These are phyloP conservation scores for Claviceps digitariae DNA, from an alignment of 2,329 filamentous ascomycete species.

Conservation along the genomic window DNA sequence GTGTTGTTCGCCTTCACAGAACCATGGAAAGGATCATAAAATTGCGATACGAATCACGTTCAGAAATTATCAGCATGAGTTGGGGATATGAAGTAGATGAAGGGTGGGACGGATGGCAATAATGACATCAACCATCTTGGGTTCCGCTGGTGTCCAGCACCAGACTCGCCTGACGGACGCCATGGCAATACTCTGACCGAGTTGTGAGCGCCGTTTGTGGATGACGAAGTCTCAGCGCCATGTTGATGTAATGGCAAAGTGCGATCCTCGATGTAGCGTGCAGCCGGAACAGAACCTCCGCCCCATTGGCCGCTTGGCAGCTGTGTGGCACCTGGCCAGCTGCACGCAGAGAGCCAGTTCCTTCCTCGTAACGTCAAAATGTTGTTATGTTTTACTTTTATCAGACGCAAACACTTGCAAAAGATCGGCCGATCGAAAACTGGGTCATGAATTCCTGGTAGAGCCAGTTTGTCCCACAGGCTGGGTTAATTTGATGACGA, in stretches of 20 bases:
- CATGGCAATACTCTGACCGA: neutral
- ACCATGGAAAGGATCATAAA: neutral
- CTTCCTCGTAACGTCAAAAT: neutral
- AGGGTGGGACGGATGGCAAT: neutral
- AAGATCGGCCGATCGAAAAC: neutral
- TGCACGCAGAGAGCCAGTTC: neutral
- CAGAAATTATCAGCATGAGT: neutral
- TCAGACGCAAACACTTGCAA: neutral
- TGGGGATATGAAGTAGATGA: neutral
- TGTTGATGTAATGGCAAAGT: constrained; percentile 3
- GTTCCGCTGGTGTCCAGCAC: neutral
- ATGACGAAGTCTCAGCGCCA: constrained; percentile 3
- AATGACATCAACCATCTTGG: constrained; percentile 5
- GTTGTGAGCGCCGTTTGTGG: neutral
- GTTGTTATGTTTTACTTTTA: no score
- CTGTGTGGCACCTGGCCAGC: neutral
- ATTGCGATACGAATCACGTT: neutral
- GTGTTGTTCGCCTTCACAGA: neutral
- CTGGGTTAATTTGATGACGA: neutral
- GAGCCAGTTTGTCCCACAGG: neutral
- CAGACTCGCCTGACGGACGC: neutral
- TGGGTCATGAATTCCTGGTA: neutral
- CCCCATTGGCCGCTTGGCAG: neutral
- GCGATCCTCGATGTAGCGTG: neutral
- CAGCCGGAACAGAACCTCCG: neutral